These are phyloP conservation scores for Penicillium pulvis DNA, from an alignment of 495 filamentous ascomycete genomes.

Conservation along the genomic window DNA sequence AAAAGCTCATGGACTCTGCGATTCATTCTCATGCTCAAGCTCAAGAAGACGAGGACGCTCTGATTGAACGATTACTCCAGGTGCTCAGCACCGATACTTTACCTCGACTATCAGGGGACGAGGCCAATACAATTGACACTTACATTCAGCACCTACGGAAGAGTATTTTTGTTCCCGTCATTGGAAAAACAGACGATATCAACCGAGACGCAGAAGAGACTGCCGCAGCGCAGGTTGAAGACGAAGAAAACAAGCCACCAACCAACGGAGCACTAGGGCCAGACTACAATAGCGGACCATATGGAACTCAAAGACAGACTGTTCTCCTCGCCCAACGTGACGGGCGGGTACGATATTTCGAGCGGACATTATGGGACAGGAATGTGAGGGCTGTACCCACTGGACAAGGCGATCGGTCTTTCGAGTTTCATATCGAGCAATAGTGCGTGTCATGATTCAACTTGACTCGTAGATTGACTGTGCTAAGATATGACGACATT, in stretches of 20 bases:
- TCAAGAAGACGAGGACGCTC: slow-evolving; percentile 56
- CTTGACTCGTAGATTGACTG: background rate
- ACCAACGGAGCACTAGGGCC: slow-evolving; percentile 25
- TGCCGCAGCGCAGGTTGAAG: slow-evolving; percentile 45
- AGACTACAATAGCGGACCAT: slow-evolving; percentile 46
- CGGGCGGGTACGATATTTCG: slow-evolving; percentile 77
- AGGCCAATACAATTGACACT: slow-evolving; percentile 59
- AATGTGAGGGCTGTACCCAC: slow-evolving; percentile 60
- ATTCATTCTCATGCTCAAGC: slow-evolving; percentile 50
- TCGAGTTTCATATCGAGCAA: slow-evolving; percentile 39
- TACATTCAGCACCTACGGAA: slow-evolving; percentile 71
- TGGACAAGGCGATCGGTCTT: slow-evolving; percentile 59
- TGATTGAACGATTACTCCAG: slow-evolving; percentile 71
- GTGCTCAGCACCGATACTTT: slow-evolving; percentile 74
- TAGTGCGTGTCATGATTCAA: slow-evolving; percentile 5
- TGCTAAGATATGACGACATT: slow-evolving; percentile 8
- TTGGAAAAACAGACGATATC: slow-evolving; percentile 57
- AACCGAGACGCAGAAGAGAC: slow-evolving; percentile 42
- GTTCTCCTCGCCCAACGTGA: slow-evolving; percentile 75
- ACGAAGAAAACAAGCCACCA: slow-evolving; percentile 17
- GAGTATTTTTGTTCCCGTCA: slow-evolving; percentile 81
- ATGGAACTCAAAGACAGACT: slow-evolving; percentile 95
- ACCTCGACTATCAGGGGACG: slow-evolving; percentile 53
- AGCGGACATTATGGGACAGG: slow-evolving; percentile 79
- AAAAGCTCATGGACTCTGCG: slow-evolving; percentile 48